Percentiles rank a stretch among this genome's conserved stretches.
Evolutionary conservation across 139 green algal genomes (phyloP).

Genomic region (Chlamydomonas incerta): DNA sequence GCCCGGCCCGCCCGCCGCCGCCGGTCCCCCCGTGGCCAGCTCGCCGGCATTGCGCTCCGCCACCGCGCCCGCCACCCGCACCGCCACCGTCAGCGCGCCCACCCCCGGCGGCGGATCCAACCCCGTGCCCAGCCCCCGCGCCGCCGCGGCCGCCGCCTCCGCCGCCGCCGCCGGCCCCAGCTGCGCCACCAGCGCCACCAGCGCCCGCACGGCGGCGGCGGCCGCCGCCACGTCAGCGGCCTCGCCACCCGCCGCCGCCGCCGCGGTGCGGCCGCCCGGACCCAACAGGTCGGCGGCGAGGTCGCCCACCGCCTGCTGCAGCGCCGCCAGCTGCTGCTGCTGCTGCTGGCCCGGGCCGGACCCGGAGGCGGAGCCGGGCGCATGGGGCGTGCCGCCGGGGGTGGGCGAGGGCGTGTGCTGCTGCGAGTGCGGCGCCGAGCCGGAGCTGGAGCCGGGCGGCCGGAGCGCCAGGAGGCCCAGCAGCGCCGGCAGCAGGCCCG

Average conservation of each 20-base stretch:
- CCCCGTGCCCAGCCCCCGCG: background rate
- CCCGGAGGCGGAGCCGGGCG: background rate
- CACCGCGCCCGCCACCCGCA: conserved; percentile 45
- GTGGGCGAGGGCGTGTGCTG: no score
- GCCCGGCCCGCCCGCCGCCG: no score
- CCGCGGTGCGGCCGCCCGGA: background rate
- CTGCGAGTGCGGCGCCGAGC: background rate
- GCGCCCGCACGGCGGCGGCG: conserved; percentile 22
- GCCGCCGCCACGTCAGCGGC: conserved; percentile 49
- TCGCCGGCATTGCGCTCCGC: conserved; percentile 56
- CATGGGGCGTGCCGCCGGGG: no score
- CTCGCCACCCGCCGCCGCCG: conserved; percentile 18
- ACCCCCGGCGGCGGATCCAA: background rate
- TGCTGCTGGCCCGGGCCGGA: background rate
- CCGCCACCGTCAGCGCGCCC: conserved; percentile 12
- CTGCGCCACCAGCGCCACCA: conserved; percentile 37
- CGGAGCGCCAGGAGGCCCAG: conserved; percentile 42
- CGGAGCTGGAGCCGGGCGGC: background rate
- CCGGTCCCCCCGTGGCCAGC: background rate
- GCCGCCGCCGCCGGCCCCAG: conserved; percentile 28
- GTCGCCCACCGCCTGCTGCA: conserved; percentile 41
- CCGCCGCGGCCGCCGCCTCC: conserved; percentile 29
- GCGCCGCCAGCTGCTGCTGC: conserved; percentile 8
- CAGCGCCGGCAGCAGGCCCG: conserved; percentile 40
- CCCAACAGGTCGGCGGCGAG: conserved; percentile 61